phyloP scores from a whole-genome alignment of 2,329 filamentous ascomycete genomes.

The Talaromyces sp. region DNA sequence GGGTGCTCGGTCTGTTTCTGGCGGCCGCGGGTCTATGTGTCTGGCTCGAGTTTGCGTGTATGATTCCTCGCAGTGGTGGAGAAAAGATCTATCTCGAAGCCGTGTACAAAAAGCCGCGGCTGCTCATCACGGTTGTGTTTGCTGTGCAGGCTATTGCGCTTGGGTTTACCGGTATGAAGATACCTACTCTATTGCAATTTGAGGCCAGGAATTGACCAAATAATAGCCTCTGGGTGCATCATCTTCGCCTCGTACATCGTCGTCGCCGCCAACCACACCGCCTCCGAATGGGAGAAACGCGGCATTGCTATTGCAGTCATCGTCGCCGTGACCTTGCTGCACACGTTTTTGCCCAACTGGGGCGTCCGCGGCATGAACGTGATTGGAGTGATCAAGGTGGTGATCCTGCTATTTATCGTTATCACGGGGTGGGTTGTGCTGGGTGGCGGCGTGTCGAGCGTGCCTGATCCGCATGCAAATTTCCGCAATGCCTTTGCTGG shows the following conservation, averaged over 20 bases:
- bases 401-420: slow-evolving; percentile 34
- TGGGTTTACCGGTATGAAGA: slow-evolving; percentile 33
- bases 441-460: slow-evolving; percentile 5
- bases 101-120: slow-evolving; percentile 39
- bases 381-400: slow-evolving; percentile 42
- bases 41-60: slow-evolving; percentile 43
- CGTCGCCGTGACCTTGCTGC: slow-evolving; percentile 35
- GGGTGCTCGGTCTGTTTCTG: slow-evolving; percentile 47
- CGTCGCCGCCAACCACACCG: slow-evolving; percentile 16
- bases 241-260: slow-evolving; percentile 22
- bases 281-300: slow-evolving; percentile 21
- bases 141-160: slow-evolving; percentile 43
- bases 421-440: slow-evolving; percentile 27
- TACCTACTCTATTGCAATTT: not conserved
- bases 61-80: slow-evolving; percentile 42
- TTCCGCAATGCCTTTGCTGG: slow-evolving; percentile 11
- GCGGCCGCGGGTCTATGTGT: slow-evolving; percentile 44
- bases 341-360: slow-evolving; percentile 33
- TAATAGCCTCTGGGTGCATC: slow-evolving; percentile 18
- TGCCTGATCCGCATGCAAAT: slow-evolving; percentile 10
- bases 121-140: slow-evolving; percentile 45
- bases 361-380: slow-evolving; percentile 42
- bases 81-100: slow-evolving; percentile 47
- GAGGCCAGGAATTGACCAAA: not conserved
- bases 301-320: slow-evolving; percentile 23